Evolutionary conservation across 345 rosid species (phyloP), one percentile per base, ranked within the genome.

Genomic region (Syzygium oleosum): DNA sequence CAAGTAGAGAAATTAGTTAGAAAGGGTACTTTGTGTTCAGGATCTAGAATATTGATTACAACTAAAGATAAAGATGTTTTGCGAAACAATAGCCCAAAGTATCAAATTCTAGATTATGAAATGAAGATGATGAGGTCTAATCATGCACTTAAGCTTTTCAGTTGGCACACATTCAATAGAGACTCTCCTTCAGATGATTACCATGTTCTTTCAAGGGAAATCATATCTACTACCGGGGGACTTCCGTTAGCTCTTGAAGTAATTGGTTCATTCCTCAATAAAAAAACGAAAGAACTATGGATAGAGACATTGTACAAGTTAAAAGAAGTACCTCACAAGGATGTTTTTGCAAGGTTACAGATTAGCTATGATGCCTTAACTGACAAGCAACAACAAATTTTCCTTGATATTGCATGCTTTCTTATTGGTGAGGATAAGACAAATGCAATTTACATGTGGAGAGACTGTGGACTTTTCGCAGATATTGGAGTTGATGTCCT

Each of bases 161-260:
- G 5, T 27, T 1, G 52, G 31, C 85, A 87, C n/a, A 85, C 88
- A 23, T 87, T 87, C 51, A 58, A 65, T 1, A 1, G 1, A 9
- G 77, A 14, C 11, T 14, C 17, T 55, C 88, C 88, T 78, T 85
- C 31, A 16, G 5, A 19, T 54, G 41, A 55, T 4, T 52, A 80
- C 29, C 21, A 5, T 6, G 31, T 29, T 2, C 31, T 56, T 19
- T 78, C 73, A 5, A 21, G 4, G 52, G 38, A 17, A 25, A 51
- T 87, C 0, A 29, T n/a, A 1, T 2, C 0, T 27, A 12, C 13
- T 25, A 54, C 51, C 0, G 27, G 78, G 27, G 9, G 55, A 6
- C 55, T 87, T 87, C 88, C 88, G 4, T 46, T 87, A 31, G 86
- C 85, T 3, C 88, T 80, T 68, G 87, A 58, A 85, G 61, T 79